Evolutionary conservation across 202 grass and related monocot genomes (phyloP), one percentile per base, ranked within the genome.

Genomic region (Digitaria exilis): DNA sequence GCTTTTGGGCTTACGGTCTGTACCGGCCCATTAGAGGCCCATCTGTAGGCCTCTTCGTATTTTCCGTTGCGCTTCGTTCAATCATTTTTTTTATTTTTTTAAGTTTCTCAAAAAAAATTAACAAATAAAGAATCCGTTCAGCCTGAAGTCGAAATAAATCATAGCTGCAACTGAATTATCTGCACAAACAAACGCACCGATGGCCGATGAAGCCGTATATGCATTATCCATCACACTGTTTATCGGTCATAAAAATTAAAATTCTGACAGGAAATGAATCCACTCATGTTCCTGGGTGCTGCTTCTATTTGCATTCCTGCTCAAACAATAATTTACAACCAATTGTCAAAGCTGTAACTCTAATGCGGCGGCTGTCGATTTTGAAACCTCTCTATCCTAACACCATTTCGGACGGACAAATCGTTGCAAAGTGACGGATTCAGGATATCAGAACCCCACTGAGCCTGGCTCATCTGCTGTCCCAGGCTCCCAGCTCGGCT

Each of bases 301-400:
- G 28, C 22, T 19, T 14, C 25, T 63, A 64, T 48, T 70, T 87
- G n/a, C 44, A 31, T 87, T 80, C 69, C 44, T 65, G 52, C 34
- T 80, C 52, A 80, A 84, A 76, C 16, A 19, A 12, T 34, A 74
- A 69, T 80, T 82, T 87, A 84, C 75, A 87, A 67, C 28, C 26
- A 80, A 65, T 48, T 69, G 16, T 55, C 52, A 90, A 84, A 69
- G 70, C 39, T 87, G 69, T 15, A 64, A 39, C 32, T 55, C 74
- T 1, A 34, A 37, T 30, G 31, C 58, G 62, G 52, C 84, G 28
- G 25, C 11, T 31, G 50, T 31, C 41, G 41, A 54, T 76, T 57
- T 56, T 37, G 48, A 50, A 70, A 5, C 75, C 80, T 86, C 69
- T 76, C 80, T 58, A 75, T 39, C 30, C 54, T 82, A 69, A 29